Conservation (phyloP, 495 filamentous ascomycete genomes). For the Ramalina intermedia region DNA sequence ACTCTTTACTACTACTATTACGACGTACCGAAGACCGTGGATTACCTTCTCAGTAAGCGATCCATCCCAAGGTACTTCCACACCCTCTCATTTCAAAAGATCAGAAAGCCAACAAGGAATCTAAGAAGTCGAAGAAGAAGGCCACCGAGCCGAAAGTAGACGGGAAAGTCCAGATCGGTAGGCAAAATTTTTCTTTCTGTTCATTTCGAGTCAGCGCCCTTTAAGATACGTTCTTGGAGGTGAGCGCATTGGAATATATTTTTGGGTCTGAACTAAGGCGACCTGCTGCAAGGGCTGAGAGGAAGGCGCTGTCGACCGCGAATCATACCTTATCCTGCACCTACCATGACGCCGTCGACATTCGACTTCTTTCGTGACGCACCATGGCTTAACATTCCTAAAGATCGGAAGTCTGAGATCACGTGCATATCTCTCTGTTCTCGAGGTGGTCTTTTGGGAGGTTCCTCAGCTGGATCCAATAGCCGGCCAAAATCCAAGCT, state of each 20-base stretch:
- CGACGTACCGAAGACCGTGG: slow-evolving; percentile 70
- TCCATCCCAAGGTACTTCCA: too few relatives aligned
- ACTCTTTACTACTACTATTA: slow-evolving; percentile 93
- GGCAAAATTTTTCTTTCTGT: slow-evolving; percentile 22
- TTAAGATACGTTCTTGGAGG: background rate
- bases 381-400: slow-evolving; percentile 72
- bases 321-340: too few relatives aligned
- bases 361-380: slow-evolving; percentile 65
- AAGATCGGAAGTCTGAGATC: slow-evolving; percentile 49
- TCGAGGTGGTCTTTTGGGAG: slow-evolving; percentile 56
- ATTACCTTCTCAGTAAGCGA: slow-evolving; percentile 53
- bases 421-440: slow-evolving; percentile 48
- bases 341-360: slow-evolving; percentile 15
- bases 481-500: slow-evolving; percentile 70
- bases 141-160: slow-evolving; percentile 5
- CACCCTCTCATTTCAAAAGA: slow-evolving; percentile 7
- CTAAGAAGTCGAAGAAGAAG: slow-evolving; percentile 24
- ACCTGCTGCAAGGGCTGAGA: too few relatives aligned
- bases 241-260: background rate
- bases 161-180: slow-evolving; percentile 35
- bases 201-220: background rate
- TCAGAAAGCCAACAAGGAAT: slow-evolving; percentile 12
- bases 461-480: slow-evolving; percentile 37
- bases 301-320: too few relatives aligned
- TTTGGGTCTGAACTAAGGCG: background rate